These are phyloP conservation scores for Candida rishiriensis DNA, from an alignment of 805 yeast genomes.

Conservation along the genomic window DNA sequence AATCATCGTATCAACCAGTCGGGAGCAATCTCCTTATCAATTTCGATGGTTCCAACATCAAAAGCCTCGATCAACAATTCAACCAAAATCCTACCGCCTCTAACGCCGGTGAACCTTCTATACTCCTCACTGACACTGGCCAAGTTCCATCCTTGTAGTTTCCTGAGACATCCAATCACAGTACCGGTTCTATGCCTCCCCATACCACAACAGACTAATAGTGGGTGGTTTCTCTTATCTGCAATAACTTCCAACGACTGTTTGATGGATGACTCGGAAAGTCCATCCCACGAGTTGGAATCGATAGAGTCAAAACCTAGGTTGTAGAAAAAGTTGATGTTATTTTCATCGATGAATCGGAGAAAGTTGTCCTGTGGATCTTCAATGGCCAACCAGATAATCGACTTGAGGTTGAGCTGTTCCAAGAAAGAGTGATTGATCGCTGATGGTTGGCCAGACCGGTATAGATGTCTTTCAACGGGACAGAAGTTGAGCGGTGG, in stretches of 20 bases:
- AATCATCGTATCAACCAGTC: slow-evolving; percentile 38
- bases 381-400: slow-evolving; percentile 92
- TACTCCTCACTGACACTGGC: slow-evolving; percentile 93
- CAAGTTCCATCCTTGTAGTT: slow-evolving; percentile 96
- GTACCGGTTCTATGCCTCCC: slow-evolving; percentile 98
- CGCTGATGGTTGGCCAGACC: slow-evolving; percentile 95
- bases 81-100: slow-evolving; percentile 89
- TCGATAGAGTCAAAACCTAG: slow-evolving; percentile 50
- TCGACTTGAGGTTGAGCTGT: slow-evolving; percentile 68
- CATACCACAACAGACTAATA: slow-evolving; percentile 96
- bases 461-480: slow-evolving; percentile 78
- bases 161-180: slow-evolving; percentile 86
- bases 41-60: slow-evolving; percentile 42
- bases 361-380: slow-evolving; percentile 89
- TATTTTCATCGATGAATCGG: slow-evolving; percentile 70
- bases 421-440: slow-evolving; percentile 83
- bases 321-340: slow-evolving; percentile 78
- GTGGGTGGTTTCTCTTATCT: slow-evolving; percentile 70
- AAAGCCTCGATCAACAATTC: slow-evolving; percentile 82
- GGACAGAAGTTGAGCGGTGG: slow-evolving; percentile 97
- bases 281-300: slow-evolving; percentile 91
- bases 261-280: slow-evolving; percentile 75
- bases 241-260: slow-evolving; percentile 75
- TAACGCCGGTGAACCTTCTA: slow-evolving; percentile 85
- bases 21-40: slow-evolving; percentile 40